A percentile compares a stretch with the other conserved stretches of the same genome.
phyloP scores from a whole-genome alignment of 257 asterid species.

The Scutellaria barbata region DNA sequence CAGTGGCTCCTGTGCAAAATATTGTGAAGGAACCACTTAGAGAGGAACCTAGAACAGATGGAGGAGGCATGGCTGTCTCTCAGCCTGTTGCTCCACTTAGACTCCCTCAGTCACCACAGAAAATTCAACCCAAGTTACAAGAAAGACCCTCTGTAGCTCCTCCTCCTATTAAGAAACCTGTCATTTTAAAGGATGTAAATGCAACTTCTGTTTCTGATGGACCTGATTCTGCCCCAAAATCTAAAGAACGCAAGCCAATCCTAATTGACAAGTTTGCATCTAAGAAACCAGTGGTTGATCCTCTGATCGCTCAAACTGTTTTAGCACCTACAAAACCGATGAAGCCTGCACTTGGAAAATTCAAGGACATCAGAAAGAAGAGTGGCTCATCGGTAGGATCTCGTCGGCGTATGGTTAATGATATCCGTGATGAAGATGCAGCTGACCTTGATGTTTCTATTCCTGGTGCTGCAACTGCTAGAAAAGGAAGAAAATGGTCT shows the following conservation, averaged over 20 bases:
- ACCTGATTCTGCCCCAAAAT: conserved; percentile 48
- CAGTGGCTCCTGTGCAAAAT: conserved; percentile 66
- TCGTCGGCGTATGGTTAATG: conserved; percentile 64
- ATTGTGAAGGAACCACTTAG: conserved; percentile 59
- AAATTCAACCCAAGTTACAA: conserved; percentile 64
- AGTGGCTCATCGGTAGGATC: conserved; percentile 59
- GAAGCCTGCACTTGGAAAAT: conserved; percentile 68
- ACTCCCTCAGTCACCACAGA: conserved; percentile 64
- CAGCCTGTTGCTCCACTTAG: conserved; percentile 50
- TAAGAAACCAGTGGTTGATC: conserved; percentile 81
- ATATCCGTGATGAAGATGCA: conserved; percentile 66
- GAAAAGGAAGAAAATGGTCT: conserved; percentile 97
- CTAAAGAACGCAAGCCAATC: conserved; percentile 83
- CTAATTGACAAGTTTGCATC: conserved; percentile 93
- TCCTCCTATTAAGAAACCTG: conserved; percentile 66
- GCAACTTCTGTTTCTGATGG: conserved; percentile 54
- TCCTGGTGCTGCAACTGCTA: conserved; percentile 68
- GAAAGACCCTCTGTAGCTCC: conserved; percentile 83
- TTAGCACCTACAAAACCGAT: conserved; percentile 78
- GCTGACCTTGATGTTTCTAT: conserved; percentile 69
- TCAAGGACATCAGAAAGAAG: conserved; percentile 72
- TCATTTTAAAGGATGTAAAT: conserved; percentile 79
- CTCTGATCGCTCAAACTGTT: conserved; percentile 76
- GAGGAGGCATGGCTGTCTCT: conserved; percentile 45
- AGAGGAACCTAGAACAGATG: conserved; percentile 51